Evolutionary conservation across 2,329 filamentous ascomycete genomes (phyloP).

Genomic region (Sporothrix brasiliensis): DNA sequence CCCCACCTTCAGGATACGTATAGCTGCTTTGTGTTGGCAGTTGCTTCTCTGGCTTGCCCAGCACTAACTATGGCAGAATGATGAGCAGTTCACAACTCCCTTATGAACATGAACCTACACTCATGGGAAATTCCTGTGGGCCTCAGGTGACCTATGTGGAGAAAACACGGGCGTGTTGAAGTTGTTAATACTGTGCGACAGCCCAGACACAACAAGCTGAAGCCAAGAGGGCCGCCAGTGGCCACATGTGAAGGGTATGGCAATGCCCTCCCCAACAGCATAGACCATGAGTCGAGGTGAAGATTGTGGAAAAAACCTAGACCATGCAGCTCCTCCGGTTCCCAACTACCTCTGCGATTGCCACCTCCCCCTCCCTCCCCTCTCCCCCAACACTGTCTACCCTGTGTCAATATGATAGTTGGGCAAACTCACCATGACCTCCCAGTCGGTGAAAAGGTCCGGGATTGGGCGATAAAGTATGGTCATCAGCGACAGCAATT

Average conservation of each 20-base stretch:
- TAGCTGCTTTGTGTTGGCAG: neutral
- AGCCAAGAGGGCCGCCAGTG: constrained; percentile 23
- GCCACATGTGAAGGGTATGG: constrained; percentile 24
- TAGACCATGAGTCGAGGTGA: constrained; percentile 8
- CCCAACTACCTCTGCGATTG: neutral
- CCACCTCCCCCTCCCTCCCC: too few species aligned
- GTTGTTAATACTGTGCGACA: constrained; percentile 22
- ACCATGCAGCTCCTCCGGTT: neutral
- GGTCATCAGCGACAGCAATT: too few species aligned
- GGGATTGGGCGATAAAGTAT: neutral
- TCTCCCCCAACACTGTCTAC: neutral
- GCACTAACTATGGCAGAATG: neutral
- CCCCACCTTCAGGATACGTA: too few species aligned
- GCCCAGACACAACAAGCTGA: constrained; percentile 17
- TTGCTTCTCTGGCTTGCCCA: too few species aligned
- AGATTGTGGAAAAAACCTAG: constrained; percentile 17
- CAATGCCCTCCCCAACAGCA: constrained; percentile 7
- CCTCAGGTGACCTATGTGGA: neutral
- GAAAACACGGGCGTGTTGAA: neutral
- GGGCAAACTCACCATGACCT: neutral
- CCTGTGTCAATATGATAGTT: neutral
- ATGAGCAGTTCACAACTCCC: too few species aligned
- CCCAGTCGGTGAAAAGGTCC: neutral
- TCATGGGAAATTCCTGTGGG: neutral
- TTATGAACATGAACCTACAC: too few species aligned